phyloP scores from a whole-genome alignment of 371 early-diverging fungal genomes.

The Batrachochytrium dendrobatidis region DNA sequence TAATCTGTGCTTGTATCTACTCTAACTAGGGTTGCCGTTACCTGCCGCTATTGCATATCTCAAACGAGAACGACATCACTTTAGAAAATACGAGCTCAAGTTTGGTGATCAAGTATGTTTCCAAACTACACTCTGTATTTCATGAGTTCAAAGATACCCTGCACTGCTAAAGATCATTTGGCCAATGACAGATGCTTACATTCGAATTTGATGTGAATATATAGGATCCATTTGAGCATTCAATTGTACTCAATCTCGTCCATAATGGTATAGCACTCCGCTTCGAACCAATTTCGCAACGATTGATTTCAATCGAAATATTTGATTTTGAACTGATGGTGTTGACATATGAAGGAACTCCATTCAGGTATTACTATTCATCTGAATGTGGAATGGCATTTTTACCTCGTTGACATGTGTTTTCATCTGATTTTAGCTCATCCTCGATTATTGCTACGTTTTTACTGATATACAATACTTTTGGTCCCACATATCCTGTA shows the following conservation, averaged over 20 bases:
- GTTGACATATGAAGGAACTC: slow-evolving; percentile 55
- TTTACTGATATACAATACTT: slow-evolving; percentile 55
- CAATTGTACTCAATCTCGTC: slow-evolving; percentile 55
- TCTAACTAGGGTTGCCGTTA: background rate
- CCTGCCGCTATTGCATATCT: background rate
- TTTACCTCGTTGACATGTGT: too few relatives aligned
- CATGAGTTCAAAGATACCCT: background rate
- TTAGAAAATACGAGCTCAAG: background rate
- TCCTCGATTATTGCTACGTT: slow-evolving; percentile 59
- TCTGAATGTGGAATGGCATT: background rate
- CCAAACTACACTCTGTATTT: background rate
- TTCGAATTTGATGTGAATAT: background rate
- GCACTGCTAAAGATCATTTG: background rate
- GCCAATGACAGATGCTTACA: background rate
- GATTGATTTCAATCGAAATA: slow-evolving; percentile 56
- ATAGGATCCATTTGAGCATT: slow-evolving; percentile 50
- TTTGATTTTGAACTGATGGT: slow-evolving; percentile 54
- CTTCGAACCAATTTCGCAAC: slow-evolving; percentile 50
- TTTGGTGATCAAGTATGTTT: background rate
- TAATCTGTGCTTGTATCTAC: too few relatives aligned
- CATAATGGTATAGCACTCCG: slow-evolving; percentile 54
- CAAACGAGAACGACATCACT: background rate
- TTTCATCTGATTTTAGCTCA: slow-evolving; percentile 32
- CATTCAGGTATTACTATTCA: slow-evolving; percentile 47
- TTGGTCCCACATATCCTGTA: slow-evolving; percentile 52